These are phyloP conservation scores for Vaccinium vitisidaea DNA, from an alignment of 148 eudicot species.

Conservation along the genomic window DNA sequence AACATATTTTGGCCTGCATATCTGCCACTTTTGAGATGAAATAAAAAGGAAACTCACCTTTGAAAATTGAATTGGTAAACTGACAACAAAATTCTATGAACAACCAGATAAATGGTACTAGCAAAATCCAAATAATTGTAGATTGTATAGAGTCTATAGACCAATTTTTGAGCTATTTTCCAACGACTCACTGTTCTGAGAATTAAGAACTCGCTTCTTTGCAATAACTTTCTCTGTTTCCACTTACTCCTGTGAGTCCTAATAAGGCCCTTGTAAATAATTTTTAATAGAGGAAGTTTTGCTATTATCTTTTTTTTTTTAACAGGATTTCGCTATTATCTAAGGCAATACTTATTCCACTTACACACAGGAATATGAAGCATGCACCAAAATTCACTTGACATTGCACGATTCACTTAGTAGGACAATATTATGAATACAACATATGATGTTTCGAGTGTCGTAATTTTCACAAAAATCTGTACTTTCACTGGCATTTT, in stretches of 20 bases:
- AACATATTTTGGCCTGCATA: neutral
- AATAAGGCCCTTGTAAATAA: neutral
- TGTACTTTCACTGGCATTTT: too few species aligned
- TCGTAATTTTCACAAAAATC: too few species aligned
- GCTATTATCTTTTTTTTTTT: too few species aligned
- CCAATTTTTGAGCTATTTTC: neutral
- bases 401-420: too few species aligned
- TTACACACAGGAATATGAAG: too few species aligned
- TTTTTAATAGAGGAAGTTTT: too few species aligned
- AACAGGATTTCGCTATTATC: too few species aligned
- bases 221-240: neutral
- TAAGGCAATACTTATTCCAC: too few species aligned
- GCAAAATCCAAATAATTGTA: neutral
- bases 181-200: neutral
- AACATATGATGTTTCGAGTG: too few species aligned
- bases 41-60: neutral
- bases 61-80: neutral
- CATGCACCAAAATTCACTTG: too few species aligned
- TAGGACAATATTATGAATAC: too few species aligned
- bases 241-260: neutral
- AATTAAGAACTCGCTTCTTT: neutral
- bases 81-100: neutral
- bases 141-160: too few species aligned
- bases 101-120: neutral
- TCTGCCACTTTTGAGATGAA: neutral